These are phyloP conservation scores for Fonticula alba DNA, from an alignment of 78 protist species.

Conservation along the genomic window DNA sequence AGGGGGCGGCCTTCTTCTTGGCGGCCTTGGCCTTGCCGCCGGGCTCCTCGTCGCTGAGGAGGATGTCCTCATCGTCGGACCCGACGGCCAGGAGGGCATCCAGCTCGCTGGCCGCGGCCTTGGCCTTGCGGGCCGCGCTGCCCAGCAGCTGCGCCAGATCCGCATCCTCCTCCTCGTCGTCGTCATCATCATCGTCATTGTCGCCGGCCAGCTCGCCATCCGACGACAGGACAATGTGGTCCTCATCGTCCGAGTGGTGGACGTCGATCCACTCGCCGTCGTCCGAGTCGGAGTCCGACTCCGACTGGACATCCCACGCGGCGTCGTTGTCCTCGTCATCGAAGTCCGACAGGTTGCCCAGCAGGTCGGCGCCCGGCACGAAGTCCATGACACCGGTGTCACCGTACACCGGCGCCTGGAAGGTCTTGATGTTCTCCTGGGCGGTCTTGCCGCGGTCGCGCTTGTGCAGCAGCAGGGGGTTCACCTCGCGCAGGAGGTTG, in stretches of 20 bases:
- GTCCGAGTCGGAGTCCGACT: background rate
- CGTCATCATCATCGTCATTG: too few relatives aligned
- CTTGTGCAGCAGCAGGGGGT: conserved; percentile 52
- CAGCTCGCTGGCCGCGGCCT: too few relatives aligned
- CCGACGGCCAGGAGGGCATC: too few relatives aligned
- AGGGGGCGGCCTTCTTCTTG: too few relatives aligned
- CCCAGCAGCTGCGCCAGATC: too few relatives aligned
- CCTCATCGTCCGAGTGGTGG: conserved; percentile 8
- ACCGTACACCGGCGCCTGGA: background rate
- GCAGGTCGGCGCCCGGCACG: background rate
- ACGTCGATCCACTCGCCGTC: background rate
- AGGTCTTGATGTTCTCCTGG: background rate
- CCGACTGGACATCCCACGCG: conserved; percentile 1
- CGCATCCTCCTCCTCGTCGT: too few relatives aligned
- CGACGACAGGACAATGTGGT: too few relatives aligned
- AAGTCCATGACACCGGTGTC: background rate
- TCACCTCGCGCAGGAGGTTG: conserved; percentile 33
- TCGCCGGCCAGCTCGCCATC: too few relatives aligned
- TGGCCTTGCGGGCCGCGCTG: too few relatives aligned
- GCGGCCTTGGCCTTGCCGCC: too few relatives aligned
- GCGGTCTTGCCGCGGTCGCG: conserved; percentile 25
- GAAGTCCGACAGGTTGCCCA: background rate
- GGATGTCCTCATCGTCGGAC: too few relatives aligned
- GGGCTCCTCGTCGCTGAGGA: too few relatives aligned
- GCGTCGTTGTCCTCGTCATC: background rate